phyloP scores from a whole-genome alignment of 768 basidiomycete species.

The Hydnomerulius pinastri region DNA sequence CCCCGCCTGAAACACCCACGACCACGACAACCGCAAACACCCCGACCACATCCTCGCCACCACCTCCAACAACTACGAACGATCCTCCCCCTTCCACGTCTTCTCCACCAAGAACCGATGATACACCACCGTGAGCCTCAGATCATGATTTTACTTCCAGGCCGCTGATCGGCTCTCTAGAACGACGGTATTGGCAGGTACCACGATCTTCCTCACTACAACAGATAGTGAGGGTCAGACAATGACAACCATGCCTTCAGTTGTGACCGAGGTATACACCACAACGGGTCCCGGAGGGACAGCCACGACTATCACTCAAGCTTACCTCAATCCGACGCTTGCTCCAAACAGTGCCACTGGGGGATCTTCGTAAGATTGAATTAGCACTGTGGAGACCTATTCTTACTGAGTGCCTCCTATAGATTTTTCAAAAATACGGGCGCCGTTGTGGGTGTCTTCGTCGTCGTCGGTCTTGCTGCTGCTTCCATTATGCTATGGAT shows the following conservation, averaged over 20 bases:
- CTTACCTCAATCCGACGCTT: conserved; percentile 73
- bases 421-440: conserved; percentile 90
- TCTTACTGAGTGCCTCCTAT: conserved; percentile 9
- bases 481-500: conserved; percentile 69
- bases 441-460: conserved; percentile 90
- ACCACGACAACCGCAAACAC: conserved; percentile 15
- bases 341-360: conserved; percentile 44
- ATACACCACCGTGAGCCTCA: conserved; percentile 24
- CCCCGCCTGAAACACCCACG: conserved; percentile 21
- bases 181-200: conserved; percentile 48
- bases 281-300: conserved; percentile 56
- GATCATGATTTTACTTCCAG: conserved; percentile 19
- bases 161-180: conserved; percentile 36
- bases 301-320: conserved; percentile 59
- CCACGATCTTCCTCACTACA: conserved; percentile 55
- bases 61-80: conserved; percentile 14
- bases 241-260: conserved; percentile 52
- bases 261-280: conserved; percentile 57
- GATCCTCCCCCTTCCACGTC: conserved; percentile 11
- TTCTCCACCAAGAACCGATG: conserved; percentile 1
- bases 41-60: conserved; percentile 15
- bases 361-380: conserved; percentile 51
- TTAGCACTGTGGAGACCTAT: background rate
- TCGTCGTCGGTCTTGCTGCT: conserved; percentile 82
- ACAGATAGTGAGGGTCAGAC: conserved; percentile 57